A percentile compares a stretch with the other conserved stretches of the same genome.
phyloP scores from a whole-genome alignment of 305 asterid genomes.

The Fraxinus xanthoxyloides region DNA sequence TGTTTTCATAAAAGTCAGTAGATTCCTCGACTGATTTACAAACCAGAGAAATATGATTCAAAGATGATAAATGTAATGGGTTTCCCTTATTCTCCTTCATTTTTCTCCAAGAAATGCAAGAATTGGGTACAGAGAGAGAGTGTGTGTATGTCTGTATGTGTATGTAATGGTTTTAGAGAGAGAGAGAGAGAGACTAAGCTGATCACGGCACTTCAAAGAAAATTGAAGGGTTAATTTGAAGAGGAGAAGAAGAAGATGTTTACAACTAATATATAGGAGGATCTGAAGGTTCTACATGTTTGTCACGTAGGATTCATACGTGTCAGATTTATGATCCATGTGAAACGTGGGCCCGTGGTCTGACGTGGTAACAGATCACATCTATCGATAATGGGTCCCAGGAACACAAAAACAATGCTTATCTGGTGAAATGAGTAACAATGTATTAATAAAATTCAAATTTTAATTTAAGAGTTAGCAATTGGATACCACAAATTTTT shows the following conservation, averaged over 20 bases:
- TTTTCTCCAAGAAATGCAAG: neutral
- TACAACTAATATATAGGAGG: neutral
- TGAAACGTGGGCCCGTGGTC: constrained; percentile 41
- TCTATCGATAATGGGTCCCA: constrained; percentile 17
- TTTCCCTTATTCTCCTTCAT: constrained; percentile 63
- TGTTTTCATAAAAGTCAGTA: constrained; percentile 57
- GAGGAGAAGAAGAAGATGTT: neutral
- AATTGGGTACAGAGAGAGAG: neutral
- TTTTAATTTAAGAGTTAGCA: no score
- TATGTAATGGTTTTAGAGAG: constrained; percentile 27
- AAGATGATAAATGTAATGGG: constrained; percentile 72
- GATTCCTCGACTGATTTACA: constrained; percentile 87
- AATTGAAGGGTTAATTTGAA: neutral
- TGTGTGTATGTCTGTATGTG: neutral
- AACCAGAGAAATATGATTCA: constrained; percentile 80
- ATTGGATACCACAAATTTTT: no score
- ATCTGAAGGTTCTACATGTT: neutral
- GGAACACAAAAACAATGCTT: neutral
- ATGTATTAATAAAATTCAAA: no score
- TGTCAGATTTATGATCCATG: constrained; percentile 15
- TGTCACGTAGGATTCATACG: neutral
- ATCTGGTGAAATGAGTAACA: neutral
- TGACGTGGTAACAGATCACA: constrained; percentile 26
- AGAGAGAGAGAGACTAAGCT: neutral
- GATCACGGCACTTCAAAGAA: neutral